A percentile compares a stretch with the other conserved stretches of the same genome.
Evolutionary conservation across 2,329 filamentous ascomycete genomes (phyloP).

Genomic region (Penicillium paneum): DNA sequence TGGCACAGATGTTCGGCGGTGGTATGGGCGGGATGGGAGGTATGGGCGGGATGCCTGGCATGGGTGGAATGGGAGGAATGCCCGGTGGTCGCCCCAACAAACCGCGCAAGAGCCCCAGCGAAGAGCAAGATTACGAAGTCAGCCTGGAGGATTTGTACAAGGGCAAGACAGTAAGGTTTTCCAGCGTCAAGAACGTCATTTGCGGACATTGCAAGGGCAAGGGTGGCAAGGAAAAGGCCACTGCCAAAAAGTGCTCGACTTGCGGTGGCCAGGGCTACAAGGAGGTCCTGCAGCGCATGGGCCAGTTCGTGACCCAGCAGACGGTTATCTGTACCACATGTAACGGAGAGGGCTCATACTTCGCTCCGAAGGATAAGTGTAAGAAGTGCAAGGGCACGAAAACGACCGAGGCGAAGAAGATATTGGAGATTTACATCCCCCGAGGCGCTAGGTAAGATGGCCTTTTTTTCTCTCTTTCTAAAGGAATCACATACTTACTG

Average conservation of each 20-base stretch:
- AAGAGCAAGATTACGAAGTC: slow-evolving; percentile 88
- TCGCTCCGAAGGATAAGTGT: slow-evolving; percentile 95
- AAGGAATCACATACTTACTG: slow-evolving; percentile 4
- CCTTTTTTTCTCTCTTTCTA: background rate
- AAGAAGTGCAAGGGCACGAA: slow-evolving; percentile 97
- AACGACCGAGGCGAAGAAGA: slow-evolving; percentile 83
- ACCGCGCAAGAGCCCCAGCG: slow-evolving; percentile 68
- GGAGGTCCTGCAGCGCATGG: slow-evolving; percentile 76
- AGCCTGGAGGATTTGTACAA: slow-evolving; percentile 95
- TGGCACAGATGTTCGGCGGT: slow-evolving; percentile 79
- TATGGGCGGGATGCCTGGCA: slow-evolving; percentile 57
- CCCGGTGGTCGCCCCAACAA: slow-evolving; percentile 34
- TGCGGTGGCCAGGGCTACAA: slow-evolving; percentile 79
- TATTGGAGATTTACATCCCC: slow-evolving; percentile 93
- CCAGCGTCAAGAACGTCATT: slow-evolving; percentile 88
- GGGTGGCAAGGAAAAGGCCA: slow-evolving; percentile 89
- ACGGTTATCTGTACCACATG: slow-evolving; percentile 79
- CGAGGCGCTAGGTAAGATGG: slow-evolving; percentile 64
- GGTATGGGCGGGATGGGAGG: slow-evolving; percentile 55
- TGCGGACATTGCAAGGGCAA: slow-evolving; percentile 83
- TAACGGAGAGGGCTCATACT: slow-evolving; percentile 78
- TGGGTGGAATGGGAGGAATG: slow-evolving; percentile 35
- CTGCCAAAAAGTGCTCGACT: slow-evolving; percentile 74
- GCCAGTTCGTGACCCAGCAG: slow-evolving; percentile 79
- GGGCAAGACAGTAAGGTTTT: slow-evolving; percentile 96